Evolutionary conservation across 306 rosid genomes (phyloP).

Genomic region (Pyrus betulifolia): DNA sequence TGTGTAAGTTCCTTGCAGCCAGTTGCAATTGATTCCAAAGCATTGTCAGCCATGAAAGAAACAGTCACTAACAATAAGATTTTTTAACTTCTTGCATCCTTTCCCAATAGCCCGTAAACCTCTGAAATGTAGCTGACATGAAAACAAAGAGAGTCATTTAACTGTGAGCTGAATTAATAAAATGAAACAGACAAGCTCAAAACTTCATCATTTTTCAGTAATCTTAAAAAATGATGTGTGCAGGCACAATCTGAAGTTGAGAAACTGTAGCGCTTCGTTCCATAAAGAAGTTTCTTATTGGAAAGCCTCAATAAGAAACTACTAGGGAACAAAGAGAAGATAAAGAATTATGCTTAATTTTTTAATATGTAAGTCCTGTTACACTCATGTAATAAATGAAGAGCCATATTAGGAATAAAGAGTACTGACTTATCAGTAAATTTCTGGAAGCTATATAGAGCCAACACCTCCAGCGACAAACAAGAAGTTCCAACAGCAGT

Average conservation of each 20-base stretch:
- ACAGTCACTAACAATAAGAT: conserved; percentile 79
- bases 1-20: conserved; percentile 90
- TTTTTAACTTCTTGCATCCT: conserved; percentile 87
- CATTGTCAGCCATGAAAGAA: conserved; percentile 77
- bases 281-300: not conserved
- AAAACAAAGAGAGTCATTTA: conserved; percentile 3
- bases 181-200: not conserved
- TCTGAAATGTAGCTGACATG: conserved; percentile 36
- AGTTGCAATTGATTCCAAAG: conserved; percentile 83
- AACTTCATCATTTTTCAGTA: not conserved
- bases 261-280: not conserved
- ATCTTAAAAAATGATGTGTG: not conserved
- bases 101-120: conserved; percentile 74
- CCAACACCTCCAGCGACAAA: conserved; percentile 57
- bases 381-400: not conserved
- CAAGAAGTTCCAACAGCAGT: conserved; percentile 65
- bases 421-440: conserved; percentile 73
- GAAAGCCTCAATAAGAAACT: not conserved
- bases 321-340: not conserved
- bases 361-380: not conserved
- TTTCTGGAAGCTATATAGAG: conserved; percentile 75
- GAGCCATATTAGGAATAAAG: not conserved
- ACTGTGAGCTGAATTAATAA: not conserved
- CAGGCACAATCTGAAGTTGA: not conserved
- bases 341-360: not conserved